These are phyloP conservation scores for Fibroporia radiculosa DNA, from an alignment of 768 basidiomycete genomes.

Conservation along the genomic window DNA sequence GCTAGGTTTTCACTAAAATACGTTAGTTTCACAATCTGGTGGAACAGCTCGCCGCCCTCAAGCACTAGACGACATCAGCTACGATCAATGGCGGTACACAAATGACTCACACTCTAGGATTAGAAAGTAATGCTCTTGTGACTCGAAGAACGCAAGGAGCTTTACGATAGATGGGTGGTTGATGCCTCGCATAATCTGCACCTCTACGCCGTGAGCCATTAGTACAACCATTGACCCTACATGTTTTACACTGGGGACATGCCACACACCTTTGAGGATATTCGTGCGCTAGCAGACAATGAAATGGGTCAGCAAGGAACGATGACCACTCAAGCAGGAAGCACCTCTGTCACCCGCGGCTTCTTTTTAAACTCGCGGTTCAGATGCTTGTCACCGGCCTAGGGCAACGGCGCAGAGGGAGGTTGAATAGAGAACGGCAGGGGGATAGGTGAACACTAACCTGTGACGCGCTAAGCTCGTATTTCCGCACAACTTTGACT, in stretches of 20 bases:
- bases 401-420: conserved; percentile 16
- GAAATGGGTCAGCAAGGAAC: conserved; percentile 15
- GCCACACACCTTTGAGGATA: conserved; percentile 77
- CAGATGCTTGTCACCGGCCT: conserved; percentile 91
- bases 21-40: conserved; percentile 97
- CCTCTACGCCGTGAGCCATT: conserved; percentile 50
- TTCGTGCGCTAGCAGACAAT: conserved; percentile 74
- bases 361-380: conserved; percentile 94
- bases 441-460: conserved; percentile 43
- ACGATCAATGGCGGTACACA: not conserved
- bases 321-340: conserved; percentile 15
- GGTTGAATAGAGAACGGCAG: conserved; percentile 16
- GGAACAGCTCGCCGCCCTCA: conserved; percentile 97
- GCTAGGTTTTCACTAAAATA: conserved; percentile 98
- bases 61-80: conserved; percentile 51
- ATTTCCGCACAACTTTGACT: conserved; percentile 96
- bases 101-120: conserved; percentile 76
- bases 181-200: conserved; percentile 96
- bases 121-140: conserved; percentile 88
- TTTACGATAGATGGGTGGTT: conserved; percentile 92
- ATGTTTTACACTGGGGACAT: not conserved
- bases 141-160: conserved; percentile 87
- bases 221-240: not conserved
- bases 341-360: conserved; percentile 97
- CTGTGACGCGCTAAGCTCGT: conserved; percentile 85